Percentiles rank a stretch among this genome's conserved stretches.
Evolutionary conservation across 73 alveolate species (phyloP).

Genomic region (Tetrahymena thermophila): DNA sequence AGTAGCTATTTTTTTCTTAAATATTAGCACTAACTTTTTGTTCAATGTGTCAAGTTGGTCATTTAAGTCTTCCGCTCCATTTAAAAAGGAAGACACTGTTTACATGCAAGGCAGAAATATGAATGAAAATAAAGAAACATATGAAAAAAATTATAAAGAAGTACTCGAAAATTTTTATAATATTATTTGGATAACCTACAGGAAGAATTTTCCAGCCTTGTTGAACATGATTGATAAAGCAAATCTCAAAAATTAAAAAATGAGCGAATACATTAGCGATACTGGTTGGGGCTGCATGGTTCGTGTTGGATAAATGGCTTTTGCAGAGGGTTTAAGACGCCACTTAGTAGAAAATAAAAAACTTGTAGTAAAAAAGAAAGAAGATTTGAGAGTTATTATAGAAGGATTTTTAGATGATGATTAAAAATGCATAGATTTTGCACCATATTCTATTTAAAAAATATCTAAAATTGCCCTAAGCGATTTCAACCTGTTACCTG

Average conservation of each 20-base stretch:
- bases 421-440: not conserved
- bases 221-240: not conserved
- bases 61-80: not conserved
- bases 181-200: slow-evolving; percentile 26
- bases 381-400: slow-evolving; percentile 5
- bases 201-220: slow-evolving; percentile 33
- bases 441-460: slow-evolving; percentile 35
- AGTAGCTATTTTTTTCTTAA: not conserved
- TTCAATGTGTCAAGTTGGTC: not conserved
- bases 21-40: not conserved
- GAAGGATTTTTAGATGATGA: slow-evolving; percentile 40
- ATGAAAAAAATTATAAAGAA: not conserved
- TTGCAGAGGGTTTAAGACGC: slow-evolving; percentile 23
- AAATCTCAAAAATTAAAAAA: not conserved
- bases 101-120: not conserved
- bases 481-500: slow-evolving; percentile 31
- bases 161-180: not conserved
- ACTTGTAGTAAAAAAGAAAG: slow-evolving; percentile 23
- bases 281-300: slow-evolving; percentile 52
- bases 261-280: slow-evolving; percentile 17
- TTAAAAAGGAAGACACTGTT: not conserved
- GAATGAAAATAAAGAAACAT: not conserved
- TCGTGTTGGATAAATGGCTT: slow-evolving; percentile 42
- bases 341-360: slow-evolving; percentile 23
- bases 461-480: slow-evolving; percentile 16